Conservation (phyloP, 805 yeast species). For the Isabelozyma rhagii region DNA sequence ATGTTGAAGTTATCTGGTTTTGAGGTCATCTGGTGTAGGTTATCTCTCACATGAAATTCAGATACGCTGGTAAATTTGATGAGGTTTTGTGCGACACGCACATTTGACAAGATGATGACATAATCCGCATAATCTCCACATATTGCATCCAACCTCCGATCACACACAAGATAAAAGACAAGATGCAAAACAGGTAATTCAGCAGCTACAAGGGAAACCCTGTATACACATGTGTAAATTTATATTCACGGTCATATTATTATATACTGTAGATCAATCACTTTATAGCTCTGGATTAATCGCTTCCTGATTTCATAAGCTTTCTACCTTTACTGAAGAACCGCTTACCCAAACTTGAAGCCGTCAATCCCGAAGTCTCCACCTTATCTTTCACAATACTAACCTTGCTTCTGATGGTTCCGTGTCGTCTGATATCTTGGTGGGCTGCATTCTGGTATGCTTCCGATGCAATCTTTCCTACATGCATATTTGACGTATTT, state of each 20-base stretch:
- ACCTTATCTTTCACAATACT: constrained; percentile 50
- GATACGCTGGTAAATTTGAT: too few species aligned
- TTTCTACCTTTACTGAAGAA: constrained; percentile 57
- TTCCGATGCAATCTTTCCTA: constrained; percentile 55
- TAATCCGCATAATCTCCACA: neutral
- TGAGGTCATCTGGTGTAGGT: too few species aligned
- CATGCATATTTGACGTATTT: constrained; percentile 32
- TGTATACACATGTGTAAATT: too few species aligned
- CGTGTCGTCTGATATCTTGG: constrained; percentile 49
- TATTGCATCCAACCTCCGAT: too few species aligned
- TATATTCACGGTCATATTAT: neutral
- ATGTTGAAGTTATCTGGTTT: too few species aligned
- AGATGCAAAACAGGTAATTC: too few species aligned
- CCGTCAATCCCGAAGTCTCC: constrained; percentile 43
- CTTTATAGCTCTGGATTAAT: too few species aligned
- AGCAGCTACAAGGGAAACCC: too few species aligned
- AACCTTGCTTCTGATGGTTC: constrained; percentile 44
- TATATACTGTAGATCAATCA: too few species aligned
- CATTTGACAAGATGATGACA: neutral
- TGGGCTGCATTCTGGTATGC: constrained; percentile 67
- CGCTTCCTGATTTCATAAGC: constrained; percentile 30
- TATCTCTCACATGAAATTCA: too few species aligned
- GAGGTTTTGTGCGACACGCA: neutral
- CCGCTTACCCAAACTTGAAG: constrained; percentile 55
- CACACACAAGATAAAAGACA: too few species aligned